phyloP scores from a whole-genome alignment of 306 rosid genomes.

The Trichosanthes cucumerina region DNA sequence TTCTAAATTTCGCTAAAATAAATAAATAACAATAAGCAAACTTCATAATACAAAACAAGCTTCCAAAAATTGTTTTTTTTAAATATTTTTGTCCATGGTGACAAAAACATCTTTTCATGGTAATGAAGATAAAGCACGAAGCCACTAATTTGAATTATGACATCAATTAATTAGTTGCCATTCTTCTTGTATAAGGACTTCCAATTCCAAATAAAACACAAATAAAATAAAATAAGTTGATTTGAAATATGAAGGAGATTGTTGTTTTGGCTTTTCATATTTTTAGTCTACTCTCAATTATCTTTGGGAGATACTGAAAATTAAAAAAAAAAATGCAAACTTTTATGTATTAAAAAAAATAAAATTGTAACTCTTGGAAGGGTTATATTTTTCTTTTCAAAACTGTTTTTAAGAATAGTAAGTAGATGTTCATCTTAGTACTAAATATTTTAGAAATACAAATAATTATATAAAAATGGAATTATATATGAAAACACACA shows the following conservation, averaged over 20 bases:
- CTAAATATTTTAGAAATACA: too few species aligned
- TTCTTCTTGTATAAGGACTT: neutral
- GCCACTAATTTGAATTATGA: neutral
- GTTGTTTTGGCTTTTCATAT: neutral
- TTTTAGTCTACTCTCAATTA: neutral
- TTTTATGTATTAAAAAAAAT: too few species aligned
- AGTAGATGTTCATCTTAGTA: too few species aligned
- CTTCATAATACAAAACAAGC: too few species aligned
- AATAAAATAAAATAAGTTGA: neutral
- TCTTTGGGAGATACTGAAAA: neutral
- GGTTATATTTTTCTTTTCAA: too few species aligned
- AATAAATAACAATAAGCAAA: too few species aligned
- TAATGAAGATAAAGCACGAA: neutral
- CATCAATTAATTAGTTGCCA: neutral
- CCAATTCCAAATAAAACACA: neutral
- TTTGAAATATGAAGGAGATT: neutral
- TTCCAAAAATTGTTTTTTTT: neutral
- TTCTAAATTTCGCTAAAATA: too few species aligned
- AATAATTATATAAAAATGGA: too few species aligned
- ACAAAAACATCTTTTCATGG: neutral
- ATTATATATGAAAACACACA: too few species aligned
- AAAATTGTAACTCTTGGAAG: too few species aligned
- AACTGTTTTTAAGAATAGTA: too few species aligned
- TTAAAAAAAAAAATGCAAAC: too few species aligned
- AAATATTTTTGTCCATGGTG: neutral